phyloP scores from a whole-genome alignment of 495 filamentous ascomycete species.

The Penicillium chermesinum region DNA sequence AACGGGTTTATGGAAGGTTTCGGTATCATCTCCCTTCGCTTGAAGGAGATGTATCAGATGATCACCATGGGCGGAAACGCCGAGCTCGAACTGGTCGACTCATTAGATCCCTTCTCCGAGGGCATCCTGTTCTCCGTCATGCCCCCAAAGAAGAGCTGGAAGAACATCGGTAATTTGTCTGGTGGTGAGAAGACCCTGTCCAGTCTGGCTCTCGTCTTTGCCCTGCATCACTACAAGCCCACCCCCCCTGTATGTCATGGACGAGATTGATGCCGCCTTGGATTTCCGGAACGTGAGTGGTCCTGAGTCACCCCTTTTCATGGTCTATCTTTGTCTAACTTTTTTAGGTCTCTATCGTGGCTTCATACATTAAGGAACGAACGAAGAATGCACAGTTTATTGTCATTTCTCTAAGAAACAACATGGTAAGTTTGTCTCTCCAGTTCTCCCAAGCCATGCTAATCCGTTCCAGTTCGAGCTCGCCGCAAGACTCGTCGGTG shows the following conservation, averaged over 20 bases:
- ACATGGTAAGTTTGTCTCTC: conserved; percentile 59
- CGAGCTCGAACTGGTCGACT: conserved; percentile 93
- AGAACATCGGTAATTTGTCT: conserved; percentile 92
- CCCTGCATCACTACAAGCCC: conserved; percentile 95
- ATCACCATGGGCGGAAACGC: conserved; percentile 99
- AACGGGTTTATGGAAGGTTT: conserved; percentile 99
- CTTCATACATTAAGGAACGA: conserved; percentile 96
- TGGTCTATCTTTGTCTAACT: conserved; percentile 10
- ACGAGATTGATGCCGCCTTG: conserved; percentile 96
- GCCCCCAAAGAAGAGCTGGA: conserved; percentile 99
- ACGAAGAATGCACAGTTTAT: conserved; percentile 99
- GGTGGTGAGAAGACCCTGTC: conserved; percentile 97
- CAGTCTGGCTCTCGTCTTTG: conserved; percentile 91
- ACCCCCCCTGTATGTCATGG: conserved; percentile 99
- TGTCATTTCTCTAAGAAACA: conserved; percentile 95
- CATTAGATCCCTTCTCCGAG: conserved; percentile 91
- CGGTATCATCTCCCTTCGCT: conserved; percentile 82
- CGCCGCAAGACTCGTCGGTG: conserved; percentile 84
- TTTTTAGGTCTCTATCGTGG: conserved; percentile 89
- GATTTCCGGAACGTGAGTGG: conserved; percentile 96
- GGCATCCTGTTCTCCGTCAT: conserved; percentile 96
- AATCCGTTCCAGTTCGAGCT: conserved; percentile 66
- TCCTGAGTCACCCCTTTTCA: background rate
- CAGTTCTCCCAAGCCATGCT: conserved; percentile 8
- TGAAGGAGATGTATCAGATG: conserved; percentile 99